A percentile compares a stretch with the other conserved stretches of the same genome.
phyloP scores from a whole-genome alignment of 495 filamentous ascomycete genomes.

The Trichoderma virens region DNA sequence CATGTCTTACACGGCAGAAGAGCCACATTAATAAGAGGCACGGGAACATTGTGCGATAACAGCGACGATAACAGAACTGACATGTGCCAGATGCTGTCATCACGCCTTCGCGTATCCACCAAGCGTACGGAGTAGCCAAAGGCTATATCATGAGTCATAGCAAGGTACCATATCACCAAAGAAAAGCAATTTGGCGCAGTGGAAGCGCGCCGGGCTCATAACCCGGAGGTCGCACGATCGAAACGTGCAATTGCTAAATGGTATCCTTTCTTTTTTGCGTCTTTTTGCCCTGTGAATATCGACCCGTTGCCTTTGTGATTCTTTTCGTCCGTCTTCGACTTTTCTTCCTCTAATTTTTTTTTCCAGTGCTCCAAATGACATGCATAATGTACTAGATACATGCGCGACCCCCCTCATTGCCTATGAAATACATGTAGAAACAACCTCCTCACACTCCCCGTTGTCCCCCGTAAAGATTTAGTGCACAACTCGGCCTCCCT shows the following conservation, averaged over 20 bases:
- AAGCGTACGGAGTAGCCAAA: no score
- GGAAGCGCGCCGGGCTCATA: conserved; percentile 9
- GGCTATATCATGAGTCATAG: conserved; percentile 1
- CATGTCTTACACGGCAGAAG: not conserved
- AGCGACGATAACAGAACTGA: no score
- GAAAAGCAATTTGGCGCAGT: conserved; percentile 8
- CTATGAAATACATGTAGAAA: not conserved
- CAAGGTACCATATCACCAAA: not conserved
- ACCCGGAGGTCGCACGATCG: conserved; percentile 9
- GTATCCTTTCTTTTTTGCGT: not conserved
- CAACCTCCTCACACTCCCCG: no score
- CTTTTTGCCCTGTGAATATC: not conserved
- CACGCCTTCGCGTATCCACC: no score
- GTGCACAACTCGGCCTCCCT: not conserved
- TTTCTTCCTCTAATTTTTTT: not conserved
- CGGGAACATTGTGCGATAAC: not conserved
- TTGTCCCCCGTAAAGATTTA: not conserved
- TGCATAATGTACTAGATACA: not conserved
- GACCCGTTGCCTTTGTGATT: not conserved
- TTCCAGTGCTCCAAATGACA: not conserved
- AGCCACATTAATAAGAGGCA: not conserved
- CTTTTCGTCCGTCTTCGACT: not conserved
- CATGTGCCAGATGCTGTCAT: no score
- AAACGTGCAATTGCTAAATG: conserved; percentile 8
- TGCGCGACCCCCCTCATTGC: not conserved